Evolutionary conservation across 768 basidiomycete genomes (phyloP).

Genomic region (Ramaria rubella): DNA sequence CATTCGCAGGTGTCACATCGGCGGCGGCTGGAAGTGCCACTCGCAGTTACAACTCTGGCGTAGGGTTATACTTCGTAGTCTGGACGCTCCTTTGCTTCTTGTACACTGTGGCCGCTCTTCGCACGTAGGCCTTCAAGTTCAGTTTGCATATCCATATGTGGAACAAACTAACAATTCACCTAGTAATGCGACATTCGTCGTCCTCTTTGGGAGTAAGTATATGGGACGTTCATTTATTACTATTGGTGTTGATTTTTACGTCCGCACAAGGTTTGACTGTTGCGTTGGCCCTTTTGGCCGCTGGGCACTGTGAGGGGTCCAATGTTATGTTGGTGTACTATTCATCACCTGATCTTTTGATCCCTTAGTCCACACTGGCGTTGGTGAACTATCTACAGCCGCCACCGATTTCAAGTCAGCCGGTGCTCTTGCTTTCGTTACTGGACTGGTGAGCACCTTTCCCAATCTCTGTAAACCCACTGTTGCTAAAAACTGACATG

Average conservation of each 20-base stretch:
- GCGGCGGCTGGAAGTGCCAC: conserved; percentile 6
- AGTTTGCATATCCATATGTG: background rate
- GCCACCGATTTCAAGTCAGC: conserved; percentile 7
- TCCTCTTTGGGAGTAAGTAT: conserved; percentile 7
- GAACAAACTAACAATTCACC: background rate
- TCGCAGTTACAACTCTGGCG: conserved; percentile 9
- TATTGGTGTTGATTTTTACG: background rate
- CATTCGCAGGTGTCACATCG: conserved; percentile 1
- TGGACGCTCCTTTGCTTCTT: conserved; percentile 9
- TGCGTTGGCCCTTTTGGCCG: conserved; percentile 5
- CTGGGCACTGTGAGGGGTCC: conserved; percentile 6
- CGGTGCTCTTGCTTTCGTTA: conserved; percentile 9
- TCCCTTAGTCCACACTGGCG: conserved; percentile 3
- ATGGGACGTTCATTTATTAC: background rate
- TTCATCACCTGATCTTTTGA: background rate
- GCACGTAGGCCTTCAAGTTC: conserved; percentile 6
- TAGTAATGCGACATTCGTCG: conserved; percentile 7
- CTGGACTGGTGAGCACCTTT: background rate
- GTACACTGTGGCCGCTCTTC: conserved; percentile 8
- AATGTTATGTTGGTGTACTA: background rate
- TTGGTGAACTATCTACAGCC: conserved; percentile 3
- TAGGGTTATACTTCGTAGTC: conserved; percentile 10
- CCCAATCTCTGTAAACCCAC: background rate
- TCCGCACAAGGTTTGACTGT: conserved; percentile 1
- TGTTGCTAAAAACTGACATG: background rate